Conservation (phyloP, 2,329 filamentous ascomycete genomes). For the Epichloe scottii region DNA sequence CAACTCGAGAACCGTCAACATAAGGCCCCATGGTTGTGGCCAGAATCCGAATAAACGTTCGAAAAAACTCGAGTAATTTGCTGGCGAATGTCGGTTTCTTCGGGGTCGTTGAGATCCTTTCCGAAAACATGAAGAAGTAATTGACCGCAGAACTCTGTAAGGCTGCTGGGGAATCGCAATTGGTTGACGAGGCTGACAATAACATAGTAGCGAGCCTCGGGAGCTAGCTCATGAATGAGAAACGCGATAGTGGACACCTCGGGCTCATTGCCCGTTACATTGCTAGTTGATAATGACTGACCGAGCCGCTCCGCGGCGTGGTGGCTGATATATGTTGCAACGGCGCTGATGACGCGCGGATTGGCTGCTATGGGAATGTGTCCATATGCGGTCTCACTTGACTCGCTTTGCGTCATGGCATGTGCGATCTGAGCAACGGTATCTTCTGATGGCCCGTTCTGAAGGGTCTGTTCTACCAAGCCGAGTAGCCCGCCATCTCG, state of each 20-base stretch:
- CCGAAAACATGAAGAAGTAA: constrained; percentile 76
- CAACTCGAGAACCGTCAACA: constrained; percentile 78
- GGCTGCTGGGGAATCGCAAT: constrained; percentile 75
- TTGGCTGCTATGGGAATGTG: constrained; percentile 58
- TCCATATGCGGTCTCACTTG: constrained; percentile 51
- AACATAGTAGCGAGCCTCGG: constrained; percentile 75
- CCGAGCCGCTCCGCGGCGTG: constrained; percentile 50
- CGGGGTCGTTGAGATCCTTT: constrained; percentile 57
- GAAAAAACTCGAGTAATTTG: constrained; percentile 74
- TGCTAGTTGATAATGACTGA: constrained; percentile 45
- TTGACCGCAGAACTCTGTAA: constrained; percentile 89
- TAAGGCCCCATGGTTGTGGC: constrained; percentile 90
- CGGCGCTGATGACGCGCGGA: constrained; percentile 59
- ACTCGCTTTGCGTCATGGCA: constrained; percentile 49
- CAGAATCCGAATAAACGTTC: constrained; percentile 81
- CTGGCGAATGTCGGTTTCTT: constrained; percentile 74
- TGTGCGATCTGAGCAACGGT: constrained; percentile 65
- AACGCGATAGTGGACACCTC: constrained; percentile 65
- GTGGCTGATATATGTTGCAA: constrained; percentile 73
- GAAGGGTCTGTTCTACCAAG: constrained; percentile 46
- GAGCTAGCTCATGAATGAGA: constrained; percentile 59
- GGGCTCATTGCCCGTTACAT: constrained; percentile 26
- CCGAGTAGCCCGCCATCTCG: constrained; percentile 42
- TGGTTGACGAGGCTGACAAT: constrained; percentile 81
- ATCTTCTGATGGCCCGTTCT: constrained; percentile 54